Evolutionary conservation across 345 rosid species (phyloP).

Genomic region (Hibiscus syriacus): DNA sequence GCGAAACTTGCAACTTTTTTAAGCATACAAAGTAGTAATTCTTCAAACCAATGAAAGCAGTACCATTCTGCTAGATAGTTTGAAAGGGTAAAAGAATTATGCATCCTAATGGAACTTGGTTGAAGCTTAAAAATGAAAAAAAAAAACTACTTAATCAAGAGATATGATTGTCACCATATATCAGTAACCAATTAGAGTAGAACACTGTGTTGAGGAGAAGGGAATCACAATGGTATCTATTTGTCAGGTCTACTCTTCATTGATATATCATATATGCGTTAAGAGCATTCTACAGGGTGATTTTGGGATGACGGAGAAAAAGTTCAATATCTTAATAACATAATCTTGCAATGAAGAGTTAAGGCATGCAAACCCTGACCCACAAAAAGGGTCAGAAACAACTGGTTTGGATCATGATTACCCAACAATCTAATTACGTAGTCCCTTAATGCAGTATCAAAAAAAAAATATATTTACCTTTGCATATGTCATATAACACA

Average conservation of each 20-base stretch:
- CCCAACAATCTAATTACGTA: not conserved
- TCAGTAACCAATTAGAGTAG: not conserved
- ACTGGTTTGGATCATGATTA: not conserved
- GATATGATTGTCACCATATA: not conserved
- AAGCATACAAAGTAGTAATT: not conserved
- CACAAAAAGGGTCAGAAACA: not conserved
- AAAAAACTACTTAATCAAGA: constrained; percentile 1
- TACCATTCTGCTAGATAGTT: not conserved
- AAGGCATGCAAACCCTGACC: not conserved
- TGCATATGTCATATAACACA: not conserved
- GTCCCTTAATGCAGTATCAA: not conserved
- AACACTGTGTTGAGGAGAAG: not conserved
- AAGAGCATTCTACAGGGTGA: not conserved
- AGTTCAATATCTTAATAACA: not conserved
- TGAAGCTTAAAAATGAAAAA: not conserved
- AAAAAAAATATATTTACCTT: not conserved
- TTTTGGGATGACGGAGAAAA: not conserved
- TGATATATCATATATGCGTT: not conserved
- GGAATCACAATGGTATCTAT: not conserved
- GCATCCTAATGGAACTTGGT: constrained; percentile 1
- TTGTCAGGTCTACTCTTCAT: constrained; percentile 2
- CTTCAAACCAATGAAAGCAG: not conserved
- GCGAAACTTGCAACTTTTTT: not conserved
- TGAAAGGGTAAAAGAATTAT: not conserved
- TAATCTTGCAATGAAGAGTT: not conserved